These are phyloP conservation scores for Solanum etuberosum DNA, from an alignment of 257 asterid genomes.

Conservation along the genomic window DNA sequence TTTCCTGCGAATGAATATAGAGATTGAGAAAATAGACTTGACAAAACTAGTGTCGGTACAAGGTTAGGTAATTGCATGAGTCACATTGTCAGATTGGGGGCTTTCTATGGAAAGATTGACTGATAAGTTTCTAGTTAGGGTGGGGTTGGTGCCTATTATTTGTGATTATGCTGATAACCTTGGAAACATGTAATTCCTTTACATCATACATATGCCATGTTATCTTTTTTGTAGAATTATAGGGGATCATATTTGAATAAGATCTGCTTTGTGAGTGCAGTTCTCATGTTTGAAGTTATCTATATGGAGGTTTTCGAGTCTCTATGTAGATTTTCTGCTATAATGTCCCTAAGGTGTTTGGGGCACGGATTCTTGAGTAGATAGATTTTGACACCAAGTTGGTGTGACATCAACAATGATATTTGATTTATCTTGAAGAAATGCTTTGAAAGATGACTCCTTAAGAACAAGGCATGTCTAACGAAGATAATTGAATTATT, in stretches of 20 bases:
- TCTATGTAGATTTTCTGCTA: neutral
- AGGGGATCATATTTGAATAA: neutral
- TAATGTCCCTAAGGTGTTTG: neutral
- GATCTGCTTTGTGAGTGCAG: neutral
- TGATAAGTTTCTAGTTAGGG: neutral
- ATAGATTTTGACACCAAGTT: neutral
- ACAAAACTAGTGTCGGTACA: neutral
- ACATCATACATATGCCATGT: neutral
- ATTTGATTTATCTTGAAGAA: neutral
- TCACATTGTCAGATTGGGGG: neutral
- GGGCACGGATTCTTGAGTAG: neutral
- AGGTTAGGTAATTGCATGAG: neutral
- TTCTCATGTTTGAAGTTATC: neutral
- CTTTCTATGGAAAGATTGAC: neutral
- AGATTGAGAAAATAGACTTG: neutral
- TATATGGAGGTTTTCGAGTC: neutral
- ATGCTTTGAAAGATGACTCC: neutral
- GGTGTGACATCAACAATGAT: neutral
- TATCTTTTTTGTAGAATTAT: neutral
- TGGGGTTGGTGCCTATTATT: neutral
- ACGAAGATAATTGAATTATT: neutral
- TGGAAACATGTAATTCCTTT: neutral
- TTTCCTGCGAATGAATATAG: neutral
- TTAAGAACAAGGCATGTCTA: neutral
- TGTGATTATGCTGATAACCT: neutral